A percentile compares a stretch with the other conserved stretches of the same genome.
Evolutionary conservation across 768 basidiomycete species (phyloP).

Genomic region (Russula vinacea): DNA sequence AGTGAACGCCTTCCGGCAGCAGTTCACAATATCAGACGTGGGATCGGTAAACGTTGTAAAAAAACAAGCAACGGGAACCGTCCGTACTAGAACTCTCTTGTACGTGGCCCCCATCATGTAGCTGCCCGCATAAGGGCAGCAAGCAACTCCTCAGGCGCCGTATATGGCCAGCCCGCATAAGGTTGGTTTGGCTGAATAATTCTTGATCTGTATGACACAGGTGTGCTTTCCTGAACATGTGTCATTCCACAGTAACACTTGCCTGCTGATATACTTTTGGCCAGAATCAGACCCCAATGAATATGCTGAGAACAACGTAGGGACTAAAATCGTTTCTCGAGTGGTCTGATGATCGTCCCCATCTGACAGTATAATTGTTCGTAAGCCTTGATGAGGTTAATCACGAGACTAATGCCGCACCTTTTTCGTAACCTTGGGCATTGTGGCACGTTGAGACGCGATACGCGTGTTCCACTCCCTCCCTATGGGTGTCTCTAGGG

Average conservation of each 20-base stretch:
- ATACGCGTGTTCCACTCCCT: constrained; percentile 91
- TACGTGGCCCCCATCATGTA: neutral
- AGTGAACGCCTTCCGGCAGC: neutral
- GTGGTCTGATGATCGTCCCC: constrained; percentile 66
- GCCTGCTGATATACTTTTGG: neutral
- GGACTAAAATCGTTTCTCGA: constrained; percentile 51
- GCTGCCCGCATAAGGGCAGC: neutral
- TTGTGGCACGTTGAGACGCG: constrained; percentile 76
- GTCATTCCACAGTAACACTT: neutral
- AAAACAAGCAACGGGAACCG: neutral
- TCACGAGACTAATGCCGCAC: constrained; percentile 39
- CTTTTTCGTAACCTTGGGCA: constrained; percentile 88
- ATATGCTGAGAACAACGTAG: neutral
- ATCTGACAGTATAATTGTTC: constrained; percentile 42
- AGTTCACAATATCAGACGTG: neutral
- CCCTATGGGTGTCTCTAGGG: constrained; percentile 77
- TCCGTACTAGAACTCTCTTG: neutral
- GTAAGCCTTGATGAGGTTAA: neutral
- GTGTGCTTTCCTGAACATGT: neutral
- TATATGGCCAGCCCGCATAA: neutral
- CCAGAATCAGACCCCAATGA: neutral
- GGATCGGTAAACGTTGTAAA: too few relatives aligned
- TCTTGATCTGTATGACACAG: neutral
- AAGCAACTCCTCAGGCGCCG: neutral
- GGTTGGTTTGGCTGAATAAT: neutral